Evolutionary conservation across 306 rosid genomes (phyloP).

Genomic region (Prunus mira): DNA sequence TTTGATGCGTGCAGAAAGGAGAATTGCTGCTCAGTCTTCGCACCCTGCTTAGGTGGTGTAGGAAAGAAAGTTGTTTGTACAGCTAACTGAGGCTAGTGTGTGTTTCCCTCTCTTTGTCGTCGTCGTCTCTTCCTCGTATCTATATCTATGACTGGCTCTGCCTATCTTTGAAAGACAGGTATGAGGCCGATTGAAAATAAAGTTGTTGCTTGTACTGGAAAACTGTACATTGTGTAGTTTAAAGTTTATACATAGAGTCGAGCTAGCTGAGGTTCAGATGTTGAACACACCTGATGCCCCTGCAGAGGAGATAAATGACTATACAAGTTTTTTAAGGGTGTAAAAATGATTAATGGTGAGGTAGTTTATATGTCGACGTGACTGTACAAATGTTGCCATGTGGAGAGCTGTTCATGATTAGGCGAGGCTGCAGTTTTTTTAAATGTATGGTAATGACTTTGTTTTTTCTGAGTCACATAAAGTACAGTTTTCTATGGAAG

Average conservation of each 20-base stretch:
- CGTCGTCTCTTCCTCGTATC: constrained; percentile 28
- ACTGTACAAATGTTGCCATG: constrained; percentile 81
- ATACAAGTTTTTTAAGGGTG: constrained; percentile 61
- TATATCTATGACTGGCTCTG: constrained; percentile 34
- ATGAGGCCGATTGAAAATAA: constrained; percentile 52
- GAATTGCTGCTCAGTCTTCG: constrained; percentile 86
- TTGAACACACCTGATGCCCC: constrained; percentile 45
- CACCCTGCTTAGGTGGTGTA: constrained; percentile 66
- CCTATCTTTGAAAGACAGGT: constrained; percentile 42
- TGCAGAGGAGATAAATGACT: constrained; percentile 59
- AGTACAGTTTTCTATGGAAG: constrained; percentile 23
- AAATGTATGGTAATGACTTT: constrained; percentile 53
- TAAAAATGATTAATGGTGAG: constrained; percentile 61
- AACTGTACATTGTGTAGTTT: constrained; percentile 92
- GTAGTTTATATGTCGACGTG: constrained; percentile 48
- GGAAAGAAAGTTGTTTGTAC: constrained; percentile 65
- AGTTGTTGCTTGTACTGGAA: constrained; percentile 62
- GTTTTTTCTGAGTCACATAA: constrained; percentile 21
- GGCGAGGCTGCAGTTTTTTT: constrained; percentile 49
- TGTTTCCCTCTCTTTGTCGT: constrained; percentile 43
- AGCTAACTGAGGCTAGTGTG: constrained; percentile 92
- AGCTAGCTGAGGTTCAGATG: constrained; percentile 50
- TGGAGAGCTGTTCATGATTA: constrained; percentile 66
- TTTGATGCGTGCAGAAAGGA: constrained; percentile 72
- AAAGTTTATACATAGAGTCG: constrained; percentile 67